Percentiles rank a stretch among this genome's conserved stretches.
Conservation (phyloP, 225 moss, liverwort and hornwort genomes). For the Marchantia paleacea region DNA sequence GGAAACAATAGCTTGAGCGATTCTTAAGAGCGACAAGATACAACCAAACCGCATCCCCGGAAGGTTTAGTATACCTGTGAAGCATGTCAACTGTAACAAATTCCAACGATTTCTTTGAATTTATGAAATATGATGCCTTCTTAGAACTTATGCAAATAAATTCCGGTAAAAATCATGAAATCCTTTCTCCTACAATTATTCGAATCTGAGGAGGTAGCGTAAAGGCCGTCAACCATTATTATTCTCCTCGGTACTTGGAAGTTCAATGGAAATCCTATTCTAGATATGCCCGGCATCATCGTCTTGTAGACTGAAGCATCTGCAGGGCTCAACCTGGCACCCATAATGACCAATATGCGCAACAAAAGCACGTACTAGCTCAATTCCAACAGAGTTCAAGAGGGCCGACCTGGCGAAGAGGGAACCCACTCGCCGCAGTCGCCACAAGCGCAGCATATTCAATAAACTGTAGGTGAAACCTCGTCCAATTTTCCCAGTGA, state of each 20-base stretch:
- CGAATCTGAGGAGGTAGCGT: too few species aligned
- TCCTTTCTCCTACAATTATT: too few species aligned
- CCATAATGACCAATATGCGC: background rate
- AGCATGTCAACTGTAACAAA: too few species aligned
- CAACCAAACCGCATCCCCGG: background rate
- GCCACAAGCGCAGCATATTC: slow-evolving; percentile 87
- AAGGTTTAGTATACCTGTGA: too few species aligned
- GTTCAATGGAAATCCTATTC: background rate
- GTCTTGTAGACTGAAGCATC: background rate
- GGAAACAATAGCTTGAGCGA: background rate
- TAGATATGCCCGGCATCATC: background rate
- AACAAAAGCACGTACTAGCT: background rate
- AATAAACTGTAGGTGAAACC: slow-evolving; percentile 65
- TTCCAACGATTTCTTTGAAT: too few species aligned
- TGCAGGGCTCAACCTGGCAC: background rate
- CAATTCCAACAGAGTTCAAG: background rate
- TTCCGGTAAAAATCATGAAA: too few species aligned
- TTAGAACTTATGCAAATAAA: too few species aligned
- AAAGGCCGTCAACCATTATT: too few species aligned
- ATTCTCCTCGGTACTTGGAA: background rate
- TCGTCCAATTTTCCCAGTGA: slow-evolving; percentile 63
- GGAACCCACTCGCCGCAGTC: slow-evolving; percentile 80
- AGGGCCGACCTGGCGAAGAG: slow-evolving; percentile 67
- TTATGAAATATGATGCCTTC: too few species aligned
- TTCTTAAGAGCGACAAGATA: background rate